Evolutionary conservation across 2,329 filamentous ascomycete genomes (phyloP).

Genomic region (Colletotrichum zoysiae): DNA sequence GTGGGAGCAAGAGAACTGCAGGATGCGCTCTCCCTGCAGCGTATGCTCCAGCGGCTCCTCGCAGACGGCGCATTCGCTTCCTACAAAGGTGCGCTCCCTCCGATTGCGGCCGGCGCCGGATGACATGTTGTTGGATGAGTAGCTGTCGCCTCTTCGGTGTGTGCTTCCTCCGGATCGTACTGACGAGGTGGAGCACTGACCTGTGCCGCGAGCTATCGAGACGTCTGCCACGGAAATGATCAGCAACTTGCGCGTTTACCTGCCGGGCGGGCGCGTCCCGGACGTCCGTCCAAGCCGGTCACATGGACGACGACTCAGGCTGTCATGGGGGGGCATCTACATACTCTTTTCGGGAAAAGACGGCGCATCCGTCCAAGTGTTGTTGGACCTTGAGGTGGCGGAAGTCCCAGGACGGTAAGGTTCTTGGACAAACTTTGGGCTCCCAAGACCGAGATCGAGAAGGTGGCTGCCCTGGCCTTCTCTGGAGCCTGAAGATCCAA

Average conservation of each 20-base stretch:
- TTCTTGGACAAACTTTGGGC: constrained; percentile 36
- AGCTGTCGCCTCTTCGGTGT: constrained; percentile 53
- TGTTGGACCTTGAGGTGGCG: constrained; percentile 35
- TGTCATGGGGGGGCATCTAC: constrained; percentile 42
- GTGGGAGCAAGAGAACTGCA: constrained; percentile 97
- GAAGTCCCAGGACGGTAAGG: constrained; percentile 39
- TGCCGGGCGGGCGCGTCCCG: not conserved
- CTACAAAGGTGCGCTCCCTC: constrained; percentile 94
- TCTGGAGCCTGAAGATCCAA: constrained; percentile 39
- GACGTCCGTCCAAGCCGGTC: not conserved
- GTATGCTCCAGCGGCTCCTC: constrained; percentile 98
- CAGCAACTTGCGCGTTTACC: constrained; percentile 17
- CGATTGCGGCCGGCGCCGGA: constrained; percentile 77
- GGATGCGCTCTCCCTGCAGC: constrained; percentile 89
- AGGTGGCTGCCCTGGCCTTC: constrained; percentile 34
- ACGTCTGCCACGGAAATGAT: constrained; percentile 43
- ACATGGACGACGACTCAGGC: constrained; percentile 1
- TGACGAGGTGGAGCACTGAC: constrained; percentile 51
- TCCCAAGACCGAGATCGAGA: constrained; percentile 41
- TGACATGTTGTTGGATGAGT: constrained; percentile 53
- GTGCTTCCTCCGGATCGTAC: constrained; percentile 50
- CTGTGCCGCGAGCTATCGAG: constrained; percentile 46
- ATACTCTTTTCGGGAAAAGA: constrained; percentile 59
- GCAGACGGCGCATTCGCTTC: constrained; percentile 93
- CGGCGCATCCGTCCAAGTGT: constrained; percentile 45